phyloP scores from a whole-genome alignment of 2,329 filamentous ascomycete genomes.

The Zymoseptoria tritici region DNA sequence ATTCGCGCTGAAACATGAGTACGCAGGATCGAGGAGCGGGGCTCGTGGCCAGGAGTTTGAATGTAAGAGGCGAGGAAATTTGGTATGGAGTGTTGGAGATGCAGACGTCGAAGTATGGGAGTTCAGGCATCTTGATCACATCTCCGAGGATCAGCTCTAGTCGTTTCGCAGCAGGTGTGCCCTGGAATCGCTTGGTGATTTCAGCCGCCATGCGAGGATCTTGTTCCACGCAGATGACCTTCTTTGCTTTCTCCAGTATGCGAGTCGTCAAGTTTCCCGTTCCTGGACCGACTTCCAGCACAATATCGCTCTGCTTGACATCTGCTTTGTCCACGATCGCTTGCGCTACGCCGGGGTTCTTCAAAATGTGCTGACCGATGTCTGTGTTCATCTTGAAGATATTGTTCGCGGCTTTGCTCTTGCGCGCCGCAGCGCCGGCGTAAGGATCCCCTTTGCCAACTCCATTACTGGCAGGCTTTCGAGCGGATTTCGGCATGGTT shows the following conservation, averaged over 20 bases:
- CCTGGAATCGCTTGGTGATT: conserved; percentile 87
- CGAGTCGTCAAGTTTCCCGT: conserved; percentile 83
- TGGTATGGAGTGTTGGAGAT: conserved; percentile 70
- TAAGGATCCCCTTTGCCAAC: conserved; percentile 39
- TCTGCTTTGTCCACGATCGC: conserved; percentile 79
- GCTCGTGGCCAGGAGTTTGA: conserved; percentile 75
- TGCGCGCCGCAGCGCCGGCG: conserved; percentile 36
- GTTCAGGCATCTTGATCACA: conserved; percentile 74
- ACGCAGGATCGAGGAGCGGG: conserved; percentile 77
- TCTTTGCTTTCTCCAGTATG: conserved; percentile 81
- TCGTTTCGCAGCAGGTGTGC: conserved; percentile 73
- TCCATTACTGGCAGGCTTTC: conserved; percentile 30
- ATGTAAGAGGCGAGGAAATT: conserved; percentile 87
- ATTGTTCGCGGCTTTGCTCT: conserved; percentile 53
- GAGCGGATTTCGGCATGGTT: conserved; percentile 38
- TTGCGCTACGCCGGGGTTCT: conserved; percentile 78
- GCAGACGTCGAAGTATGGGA: conserved; percentile 74
- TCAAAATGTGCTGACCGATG: conserved; percentile 84
- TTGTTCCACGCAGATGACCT: conserved; percentile 78
- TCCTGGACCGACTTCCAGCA: conserved; percentile 87
- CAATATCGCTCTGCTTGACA: conserved; percentile 80
- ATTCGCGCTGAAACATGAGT: conserved; percentile 96
- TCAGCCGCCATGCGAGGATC: conserved; percentile 96
- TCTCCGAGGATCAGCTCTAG: conserved; percentile 86
- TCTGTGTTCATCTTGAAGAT: conserved; percentile 98